Evolutionary conservation across 768 basidiomycete species (phyloP), one percentile per base, ranked within the genome.

Genomic region (Lenzites betulinus): DNA sequence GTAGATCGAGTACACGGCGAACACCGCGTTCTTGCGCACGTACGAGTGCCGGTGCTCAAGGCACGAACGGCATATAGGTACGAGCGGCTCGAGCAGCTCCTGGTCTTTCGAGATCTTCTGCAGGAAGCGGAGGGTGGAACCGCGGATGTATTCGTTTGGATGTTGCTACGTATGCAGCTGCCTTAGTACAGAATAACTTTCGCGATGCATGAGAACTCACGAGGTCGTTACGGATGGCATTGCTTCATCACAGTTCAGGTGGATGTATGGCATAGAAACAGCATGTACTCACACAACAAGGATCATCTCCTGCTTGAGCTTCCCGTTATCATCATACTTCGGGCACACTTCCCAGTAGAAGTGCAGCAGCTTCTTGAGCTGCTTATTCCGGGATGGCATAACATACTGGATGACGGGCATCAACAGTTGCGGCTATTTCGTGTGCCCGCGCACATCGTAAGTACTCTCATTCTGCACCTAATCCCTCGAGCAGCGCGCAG

Each of bases 301-400:
- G 71, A 98, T 98, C 96, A 98, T 98, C 79, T 99, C 96, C 77
- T 98, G 97, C 83, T 96, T 98, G 66, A 98, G 77, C 77, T 98
- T 98, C 51, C 96, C 96, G 65, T 85, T 88, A 69, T 98, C 96
- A 68, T 98, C 96, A 64, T 95, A 89, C 75, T 98, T 98, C 9
- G 96, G 96, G 76, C 95, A 98, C 22, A 98, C 90, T 77, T 98
- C 93, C 92, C 92, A 95, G 73, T 95, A 95, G 72, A 93, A 94
- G 74, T 94, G 93, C 38, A 98, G 79, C 64, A 97, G 77, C 79
- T 98, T 99, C 87, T 99, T 98, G 71, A 98, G 85, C 60, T 89
- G 87, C 79, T 99, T 98, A 79, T 92, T 95, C 72, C 88, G 87
- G 54, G 91, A 92, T 38, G 97, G 97, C 82, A 98, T 85, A 63